Evolutionary conservation across 805 yeast genomes (phyloP), one percentile per base, ranked within the genome.

Genomic region (Candida maris): DNA sequence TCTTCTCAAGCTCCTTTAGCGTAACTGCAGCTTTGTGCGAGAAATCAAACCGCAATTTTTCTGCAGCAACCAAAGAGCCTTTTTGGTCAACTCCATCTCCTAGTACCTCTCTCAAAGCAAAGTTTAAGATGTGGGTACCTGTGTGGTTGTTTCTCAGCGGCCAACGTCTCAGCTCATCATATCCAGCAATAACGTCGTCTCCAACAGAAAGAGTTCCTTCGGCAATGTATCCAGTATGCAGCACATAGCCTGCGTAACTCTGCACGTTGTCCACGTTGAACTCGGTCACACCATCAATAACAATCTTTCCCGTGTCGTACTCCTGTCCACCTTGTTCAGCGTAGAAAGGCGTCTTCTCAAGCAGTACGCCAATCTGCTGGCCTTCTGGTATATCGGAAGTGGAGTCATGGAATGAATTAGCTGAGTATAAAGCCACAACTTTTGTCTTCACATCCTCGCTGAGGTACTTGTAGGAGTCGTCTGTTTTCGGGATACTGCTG

Each of bases 241-340:
- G 77, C 18, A 93, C 96, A 55, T 85, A 93, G 41, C 98, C 98
- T 42, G 84, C 96, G 57, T 88, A 93, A 28, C 71, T 70, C 68
- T 93, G 98, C 34, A 88, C 97, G 57, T 93, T 88, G 46, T 80
- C 82, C 41, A 93, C 97, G 41, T 77, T 79, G 65, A 93, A 91
- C 62, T 91, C 96, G 38, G 89, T 71, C 49, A 66, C 66, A 30
- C 94, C 96, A 57, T 89, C 97, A 54, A 87, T 79, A 34, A 87
- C 89, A 47, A 93, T 73, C 62, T 77, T 83, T 65, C 99, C 99
- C 28, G 94, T 84, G 61, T 93, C 99, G 57, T 74, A 83, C 64
- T 88, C 97, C 72, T 93, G 99, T 57, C 99, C 99, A 78, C 99
- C 99, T 66, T 86, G 94, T 69, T 93, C 99, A 34, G 98, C 97